These are phyloP conservation scores for Parietaria judaica DNA, from an alignment of 306 rosid species.

Conservation along the genomic window DNA sequence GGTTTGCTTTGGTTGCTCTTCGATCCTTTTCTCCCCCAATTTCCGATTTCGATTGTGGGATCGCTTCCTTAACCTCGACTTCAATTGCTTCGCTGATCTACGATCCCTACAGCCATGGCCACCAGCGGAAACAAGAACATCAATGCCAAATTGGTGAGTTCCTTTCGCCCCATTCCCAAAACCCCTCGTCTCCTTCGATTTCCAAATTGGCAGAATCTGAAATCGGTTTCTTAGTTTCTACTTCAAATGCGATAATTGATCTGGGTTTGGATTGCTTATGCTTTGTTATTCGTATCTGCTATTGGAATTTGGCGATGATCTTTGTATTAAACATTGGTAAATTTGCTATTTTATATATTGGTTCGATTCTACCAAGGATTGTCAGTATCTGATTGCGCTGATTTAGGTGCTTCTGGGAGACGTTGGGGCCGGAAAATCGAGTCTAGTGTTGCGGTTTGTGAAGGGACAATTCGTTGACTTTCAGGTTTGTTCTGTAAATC, in stretches of 20 bases:
- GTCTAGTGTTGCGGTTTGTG: conserved; percentile 56
- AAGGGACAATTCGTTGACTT: conserved; percentile 51
- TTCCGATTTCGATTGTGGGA: background rate
- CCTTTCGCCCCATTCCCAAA: background rate
- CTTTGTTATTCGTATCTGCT: background rate
- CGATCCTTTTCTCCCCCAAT: background rate
- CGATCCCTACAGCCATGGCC: conserved; percentile 29
- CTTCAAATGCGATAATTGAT: background rate
- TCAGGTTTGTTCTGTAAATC: conserved; percentile 31
- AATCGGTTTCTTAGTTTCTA: background rate
- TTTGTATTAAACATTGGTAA: background rate
- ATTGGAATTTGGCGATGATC: no score
- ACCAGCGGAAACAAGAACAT: conserved; percentile 55
- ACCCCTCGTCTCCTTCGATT: conserved; percentile 6
- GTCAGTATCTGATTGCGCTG: conserved; percentile 7
- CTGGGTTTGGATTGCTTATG: conserved; percentile 3
- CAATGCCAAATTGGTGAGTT: conserved; percentile 49
- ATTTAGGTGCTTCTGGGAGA: conserved; percentile 58
- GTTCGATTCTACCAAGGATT: no score
- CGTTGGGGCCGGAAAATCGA: conserved; percentile 62
- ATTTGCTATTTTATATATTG: no score
- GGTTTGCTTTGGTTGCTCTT: conserved; percentile 4
- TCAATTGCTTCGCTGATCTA: background rate
- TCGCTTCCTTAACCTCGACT: background rate
- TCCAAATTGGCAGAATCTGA: background rate